phyloP scores from a whole-genome alignment of 148 eudicot genomes.

The Dianthus caryophyllus region DNA sequence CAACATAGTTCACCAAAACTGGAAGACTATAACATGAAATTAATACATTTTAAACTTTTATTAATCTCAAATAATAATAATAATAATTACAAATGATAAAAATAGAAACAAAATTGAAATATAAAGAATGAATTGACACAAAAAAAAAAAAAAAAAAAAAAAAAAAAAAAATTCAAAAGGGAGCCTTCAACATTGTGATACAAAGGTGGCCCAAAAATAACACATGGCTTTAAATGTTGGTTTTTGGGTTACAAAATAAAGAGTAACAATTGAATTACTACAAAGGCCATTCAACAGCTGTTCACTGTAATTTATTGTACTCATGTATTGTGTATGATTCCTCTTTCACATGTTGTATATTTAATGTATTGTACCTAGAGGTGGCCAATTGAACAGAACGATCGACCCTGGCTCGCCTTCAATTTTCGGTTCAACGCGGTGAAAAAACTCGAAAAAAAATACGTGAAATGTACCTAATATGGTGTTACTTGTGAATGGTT shows the following conservation, averaged over 20 bases:
- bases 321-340: constrained; percentile 14
- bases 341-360: constrained; percentile 13
- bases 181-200: constrained; percentile 15
- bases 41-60: constrained; percentile 5
- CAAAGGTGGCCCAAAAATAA: constrained; percentile 16
- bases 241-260: constrained; percentile 20
- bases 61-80: constrained; percentile 18
- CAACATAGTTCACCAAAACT: not conserved
- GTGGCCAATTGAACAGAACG: no score
- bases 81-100: constrained; percentile 27
- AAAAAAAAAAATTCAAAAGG: constrained; percentile 14
- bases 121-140: constrained; percentile 22
- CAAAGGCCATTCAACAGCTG: constrained; percentile 20
- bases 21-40: not conserved
- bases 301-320: constrained; percentile 18
- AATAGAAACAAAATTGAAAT: constrained; percentile 24
- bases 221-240: constrained; percentile 21
- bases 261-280: not conserved
- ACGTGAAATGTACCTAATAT: not conserved
- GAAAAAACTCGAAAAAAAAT: not conserved
- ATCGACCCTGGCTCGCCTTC: no score
- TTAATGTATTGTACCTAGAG: constrained; percentile 29
- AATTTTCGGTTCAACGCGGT: constrained; percentile 12
- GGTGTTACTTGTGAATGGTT: not conserved
- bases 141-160: no score